Evolutionary conservation across 23 red algal species (phyloP), one percentile per base, ranked within the genome.

Genomic region (Gracilaria caudata): DNA sequence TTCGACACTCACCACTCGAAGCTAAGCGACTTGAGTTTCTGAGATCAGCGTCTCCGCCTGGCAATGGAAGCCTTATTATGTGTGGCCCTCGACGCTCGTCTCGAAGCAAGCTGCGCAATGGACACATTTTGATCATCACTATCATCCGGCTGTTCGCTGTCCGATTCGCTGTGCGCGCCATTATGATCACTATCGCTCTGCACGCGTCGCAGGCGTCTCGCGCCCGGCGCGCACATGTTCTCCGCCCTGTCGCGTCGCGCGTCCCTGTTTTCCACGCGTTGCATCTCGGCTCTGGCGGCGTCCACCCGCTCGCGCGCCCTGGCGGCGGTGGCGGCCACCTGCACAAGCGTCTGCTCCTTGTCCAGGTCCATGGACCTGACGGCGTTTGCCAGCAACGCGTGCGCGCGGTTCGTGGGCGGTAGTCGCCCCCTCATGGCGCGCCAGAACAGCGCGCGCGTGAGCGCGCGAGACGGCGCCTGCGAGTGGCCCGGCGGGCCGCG

Each of bases 371-470:
- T 11, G 72, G 36, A 49, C 53, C 72, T 59, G 25, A 33, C 54
- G 47, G 35, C 47, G 36, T 11, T 16, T 3, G 28, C 6, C 36
- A 63, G 65, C 44, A 77, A 51, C 20, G 68, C 40, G 54, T 59
- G 68, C 13, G 72, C 53, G 41, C 35, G 83, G 16, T 2, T 1
- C 36, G 38, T 26, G 28, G 39, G 51, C 36, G 85, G 68, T 45
- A 77, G 34, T 12, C 36, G 23, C 55, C 68, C 68, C 54, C 72
- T 37, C 68, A 56, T 44, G 35, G 70, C 68, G 55, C 72, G 68
- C 35, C 46, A 55, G 71, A 66, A 51, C 4, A 89, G 54, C 11
- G 85, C 68, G 57, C 72, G 85, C 7, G 72, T 20, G 12, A 89
- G 85, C 29, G 70, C 19, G 32, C 45, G 72, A 28, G 85, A 29